phyloP scores from a whole-genome alignment of 768 basidiomycete genomes.

The Lactarius hatsudake region DNA sequence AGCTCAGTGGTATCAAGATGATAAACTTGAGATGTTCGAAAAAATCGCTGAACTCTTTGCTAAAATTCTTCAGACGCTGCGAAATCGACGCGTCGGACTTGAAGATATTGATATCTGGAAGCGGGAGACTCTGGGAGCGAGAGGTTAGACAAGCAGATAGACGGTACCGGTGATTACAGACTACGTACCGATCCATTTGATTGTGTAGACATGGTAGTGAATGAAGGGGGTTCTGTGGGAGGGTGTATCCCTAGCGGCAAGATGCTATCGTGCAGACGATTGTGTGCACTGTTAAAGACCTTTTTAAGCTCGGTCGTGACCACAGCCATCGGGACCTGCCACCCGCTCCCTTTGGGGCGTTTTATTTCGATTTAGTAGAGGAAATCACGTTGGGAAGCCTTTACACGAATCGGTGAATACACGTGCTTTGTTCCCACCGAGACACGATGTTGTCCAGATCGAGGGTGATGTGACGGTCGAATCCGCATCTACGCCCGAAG shows the following conservation, averaged over 20 bases:
- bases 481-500: neutral
- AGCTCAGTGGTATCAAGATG: constrained; percentile 23
- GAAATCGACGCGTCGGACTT: neutral
- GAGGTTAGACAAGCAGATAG: neutral
- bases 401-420: neutral
- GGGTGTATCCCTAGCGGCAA: neutral
- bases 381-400: constrained; percentile 16
- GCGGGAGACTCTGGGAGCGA: neutral
- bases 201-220: constrained; percentile 5
- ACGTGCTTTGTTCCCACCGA: neutral
- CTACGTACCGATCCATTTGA: neutral
- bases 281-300: constrained; percentile 19
- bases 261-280: constrained; percentile 14
- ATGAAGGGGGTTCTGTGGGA: neutral
- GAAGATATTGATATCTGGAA: neutral
- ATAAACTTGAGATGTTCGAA: constrained; percentile 14
- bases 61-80: neutral
- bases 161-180: neutral
- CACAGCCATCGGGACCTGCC: neutral
- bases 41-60: constrained; percentile 1
- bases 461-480: neutral
- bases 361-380: neutral
- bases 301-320: constrained; percentile 17
- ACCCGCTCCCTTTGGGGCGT: neutral
- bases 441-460: neutral